phyloP scores from a whole-genome alignment of 768 basidiomycete genomes.

The Mycena capillaripes region DNA sequence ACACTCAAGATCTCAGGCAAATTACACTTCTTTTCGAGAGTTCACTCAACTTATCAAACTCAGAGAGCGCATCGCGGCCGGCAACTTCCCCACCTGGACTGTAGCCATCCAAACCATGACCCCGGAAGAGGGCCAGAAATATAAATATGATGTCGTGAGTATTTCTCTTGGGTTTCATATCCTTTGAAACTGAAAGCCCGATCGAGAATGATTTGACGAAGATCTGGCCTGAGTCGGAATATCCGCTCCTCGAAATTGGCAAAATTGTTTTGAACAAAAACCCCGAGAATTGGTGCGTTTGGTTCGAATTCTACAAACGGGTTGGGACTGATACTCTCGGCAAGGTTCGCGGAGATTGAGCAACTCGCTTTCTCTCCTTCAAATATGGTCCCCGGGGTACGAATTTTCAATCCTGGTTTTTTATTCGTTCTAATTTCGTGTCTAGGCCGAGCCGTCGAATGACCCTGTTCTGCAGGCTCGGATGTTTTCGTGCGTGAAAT shows the following conservation, averaged over 20 bases:
- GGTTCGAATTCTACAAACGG: background rate
- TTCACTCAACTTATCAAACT: background rate
- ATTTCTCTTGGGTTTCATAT: background rate
- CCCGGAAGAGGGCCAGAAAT: conserved; percentile 22
- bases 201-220: conserved; percentile 34
- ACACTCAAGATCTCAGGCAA: conserved; percentile 32
- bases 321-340: background rate
- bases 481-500: conserved; percentile 21
- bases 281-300: conserved; percentile 32
- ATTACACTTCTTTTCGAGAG: background rate
- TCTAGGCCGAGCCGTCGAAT: conserved; percentile 33
- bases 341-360: conserved; percentile 36
- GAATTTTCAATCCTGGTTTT: no score
- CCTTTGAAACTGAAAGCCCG: background rate
- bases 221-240: conserved; percentile 35
- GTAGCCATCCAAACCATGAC: conserved; percentile 36
- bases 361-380: conserved; percentile 35
- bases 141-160: conserved; percentile 34
- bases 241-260: conserved; percentile 27
- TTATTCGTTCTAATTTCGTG: background rate
- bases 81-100: conserved; percentile 30
- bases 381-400: conserved; percentile 32
- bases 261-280: conserved; percentile 36
- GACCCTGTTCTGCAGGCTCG: conserved; percentile 37
- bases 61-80: conserved; percentile 31